Evolutionary conservation across 2,329 filamentous ascomycete species (phyloP), one percentile per base, ranked within the genome.

Genomic region (Aspergillus bombycis): DNA sequence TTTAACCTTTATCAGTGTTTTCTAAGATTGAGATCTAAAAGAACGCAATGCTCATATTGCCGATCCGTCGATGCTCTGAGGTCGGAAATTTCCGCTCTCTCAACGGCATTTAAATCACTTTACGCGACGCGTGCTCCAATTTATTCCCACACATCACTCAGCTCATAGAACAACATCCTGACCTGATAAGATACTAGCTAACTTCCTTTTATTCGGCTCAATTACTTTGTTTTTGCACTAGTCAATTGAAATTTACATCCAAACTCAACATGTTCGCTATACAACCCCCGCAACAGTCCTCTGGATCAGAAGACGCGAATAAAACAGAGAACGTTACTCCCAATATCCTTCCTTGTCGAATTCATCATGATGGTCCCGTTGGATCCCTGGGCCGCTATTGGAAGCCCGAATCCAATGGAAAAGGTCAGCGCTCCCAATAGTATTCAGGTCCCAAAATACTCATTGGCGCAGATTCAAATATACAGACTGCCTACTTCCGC

Each of bases 301-400:
- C 67, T 21, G 60, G 62, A 54, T 66, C 69, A 16, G 66, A 68
- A n/a, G 65, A 65, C 38, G 61, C 66, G 19, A 58, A 67, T 4
- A 65, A 70, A 38, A 65, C 62, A 5, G 64, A 67, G 19, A 82
- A 83, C 63, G 82, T 82, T 60, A 86, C 83, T 0, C 86, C 90
- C 4, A 90, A 97, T 72, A 80, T 97, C 23, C 83, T 97, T 16
- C 93, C 94, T 4, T 95, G 92, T 71, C 86, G 88, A 60, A 87
- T 97, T 72, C 85, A 94, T 71, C 90, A 96, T 77, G 87, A 91
- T 70, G 94, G 94, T 1, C 83, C 88, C 1, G 82, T 94, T 60
- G 85, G 88, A 57, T 82, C 87, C 1, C 81, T 85, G 6, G 77
- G 85, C 26, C 82, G 88, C 50, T 93, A 92, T 74, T 97, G 93